Base-by-base conservation (phyloP, 2,329 filamentous ascomycete species). In the Penicillium fuscoglaucum region DNA sequence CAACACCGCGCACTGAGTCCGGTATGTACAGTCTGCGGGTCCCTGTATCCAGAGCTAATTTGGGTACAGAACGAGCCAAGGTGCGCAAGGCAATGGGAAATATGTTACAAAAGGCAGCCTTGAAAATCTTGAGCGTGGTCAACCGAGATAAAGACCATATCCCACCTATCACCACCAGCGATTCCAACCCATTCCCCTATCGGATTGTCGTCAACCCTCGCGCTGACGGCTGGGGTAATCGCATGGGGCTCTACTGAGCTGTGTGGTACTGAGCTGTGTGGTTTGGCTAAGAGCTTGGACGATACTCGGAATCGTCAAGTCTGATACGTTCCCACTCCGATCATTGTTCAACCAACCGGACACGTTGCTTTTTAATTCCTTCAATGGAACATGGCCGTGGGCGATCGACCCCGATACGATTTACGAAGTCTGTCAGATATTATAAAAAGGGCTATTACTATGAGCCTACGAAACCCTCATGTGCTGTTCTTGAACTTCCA, bases 91-190 rank as follows among this genome's bases (percentile, higher is more conserved):
- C 92, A 51, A 96, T 96, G 89, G 91, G 93, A 70, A 90, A 91
- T 61, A 95, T 91, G 44, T 85, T 99, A 55, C 86, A 92, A 63
- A 90, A 91, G 61, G 90, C 92, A 7, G 90, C 90, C 58, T 86
- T 96, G 81, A 96, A 96, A 77, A 93, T 97, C 68, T 86, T 97
- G 66, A 88, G 87, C 61, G 89, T 90, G 54, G 92, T 91, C 68
- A 96, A 96, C 77, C 81, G 85, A 52, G 90, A 97, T 76, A 96
- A 96, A 74, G 91, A 96, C 70, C 95, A 98, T 75, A 98, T 99
- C 65, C 95, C 95, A 1, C 95, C 93, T 51, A 98, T 98, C 68
- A 97, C 92, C 9, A 95, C 92, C 24, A 92, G 88, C 71, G 91
- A 93, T 62, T 82, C 90, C 48, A 98, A 98, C 74, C 93, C 95